phyloP scores from a whole-genome alignment of 2,329 filamentous ascomycete genomes.

The Colletotrichum nymphaeae region DNA sequence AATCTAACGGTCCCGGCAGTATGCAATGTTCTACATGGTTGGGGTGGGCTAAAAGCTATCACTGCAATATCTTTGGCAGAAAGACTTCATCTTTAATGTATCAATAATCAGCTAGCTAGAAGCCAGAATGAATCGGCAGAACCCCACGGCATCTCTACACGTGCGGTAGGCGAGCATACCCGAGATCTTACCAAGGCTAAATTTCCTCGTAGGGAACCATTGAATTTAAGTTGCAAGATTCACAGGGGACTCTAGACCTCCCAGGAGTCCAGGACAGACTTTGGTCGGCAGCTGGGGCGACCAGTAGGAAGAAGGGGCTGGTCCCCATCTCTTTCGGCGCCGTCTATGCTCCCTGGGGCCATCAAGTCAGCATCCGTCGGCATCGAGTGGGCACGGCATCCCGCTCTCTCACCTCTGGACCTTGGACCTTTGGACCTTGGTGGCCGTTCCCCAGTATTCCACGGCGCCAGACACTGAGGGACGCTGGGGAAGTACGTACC shows the following conservation, averaged over 20 bases:
- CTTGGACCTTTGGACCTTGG: background rate
- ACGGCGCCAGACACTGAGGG: background rate
- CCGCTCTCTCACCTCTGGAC: background rate
- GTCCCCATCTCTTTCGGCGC: background rate
- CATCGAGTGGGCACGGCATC: no score
- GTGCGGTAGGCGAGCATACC: background rate
- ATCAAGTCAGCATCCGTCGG: background rate
- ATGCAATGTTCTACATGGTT: no score
- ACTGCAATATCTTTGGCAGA: background rate
- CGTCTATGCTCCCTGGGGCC: background rate
- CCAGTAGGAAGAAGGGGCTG: background rate
- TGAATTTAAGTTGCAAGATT: background rate
- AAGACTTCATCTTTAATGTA: background rate
- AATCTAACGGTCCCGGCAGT: no score
- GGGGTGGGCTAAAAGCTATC: background rate
- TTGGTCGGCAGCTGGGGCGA: background rate
- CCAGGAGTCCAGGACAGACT: background rate
- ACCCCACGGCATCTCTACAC: background rate
- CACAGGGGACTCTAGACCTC: background rate
- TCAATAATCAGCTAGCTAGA: background rate
- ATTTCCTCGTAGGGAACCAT: background rate
- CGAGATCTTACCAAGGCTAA: slow-evolving; percentile 16
- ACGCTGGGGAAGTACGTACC: background rate
- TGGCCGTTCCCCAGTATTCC: background rate
- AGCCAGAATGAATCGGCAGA: background rate